Conservation (phyloP, 2,329 filamentous ascomycete species). For the Fusarium sublunatum region DNA sequence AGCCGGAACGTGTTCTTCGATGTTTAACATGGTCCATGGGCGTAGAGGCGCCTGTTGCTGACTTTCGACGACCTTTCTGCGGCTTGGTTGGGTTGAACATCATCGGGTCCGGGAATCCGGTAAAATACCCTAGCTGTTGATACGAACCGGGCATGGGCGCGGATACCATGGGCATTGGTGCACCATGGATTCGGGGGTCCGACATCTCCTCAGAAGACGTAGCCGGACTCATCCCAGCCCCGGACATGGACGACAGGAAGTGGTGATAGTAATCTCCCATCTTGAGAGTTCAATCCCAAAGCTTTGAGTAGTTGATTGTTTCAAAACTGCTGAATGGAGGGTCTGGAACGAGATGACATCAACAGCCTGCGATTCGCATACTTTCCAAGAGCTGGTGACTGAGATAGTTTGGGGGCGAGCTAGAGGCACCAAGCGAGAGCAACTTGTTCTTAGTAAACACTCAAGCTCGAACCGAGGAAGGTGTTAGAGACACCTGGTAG, state of each 20-base stretch:
- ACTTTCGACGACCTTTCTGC: slow-evolving; percentile 64
- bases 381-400: slow-evolving; percentile 28
- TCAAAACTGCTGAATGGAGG: slow-evolving; percentile 20
- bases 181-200: slow-evolving; percentile 51
- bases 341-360: slow-evolving; percentile 9
- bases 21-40: slow-evolving; percentile 83
- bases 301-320: slow-evolving; percentile 13
- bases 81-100: slow-evolving; percentile 61
- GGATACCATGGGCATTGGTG: slow-evolving; percentile 45
- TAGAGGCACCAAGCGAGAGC: slow-evolving; percentile 13
- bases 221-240: slow-evolving; percentile 54
- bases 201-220: slow-evolving; percentile 56
- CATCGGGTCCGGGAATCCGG: slow-evolving; percentile 62
- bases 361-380: slow-evolving; percentile 39
- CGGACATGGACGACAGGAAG: slow-evolving; percentile 65
- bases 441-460: slow-evolving; percentile 17
- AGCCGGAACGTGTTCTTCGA: slow-evolving; percentile 90
- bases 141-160: slow-evolving; percentile 57
- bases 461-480: slow-evolving; percentile 9
- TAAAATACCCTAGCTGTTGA: slow-evolving; percentile 61
- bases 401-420: slow-evolving; percentile 10
- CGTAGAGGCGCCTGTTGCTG: slow-evolving; percentile 53
- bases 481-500: slow-evolving; percentile 14
- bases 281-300: slow-evolving; percentile 17
- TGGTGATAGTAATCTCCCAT: slow-evolving; percentile 70